Evolutionary conservation across 139 green algal species (phyloP).

Genomic region (Micromonas commoda): DNA sequence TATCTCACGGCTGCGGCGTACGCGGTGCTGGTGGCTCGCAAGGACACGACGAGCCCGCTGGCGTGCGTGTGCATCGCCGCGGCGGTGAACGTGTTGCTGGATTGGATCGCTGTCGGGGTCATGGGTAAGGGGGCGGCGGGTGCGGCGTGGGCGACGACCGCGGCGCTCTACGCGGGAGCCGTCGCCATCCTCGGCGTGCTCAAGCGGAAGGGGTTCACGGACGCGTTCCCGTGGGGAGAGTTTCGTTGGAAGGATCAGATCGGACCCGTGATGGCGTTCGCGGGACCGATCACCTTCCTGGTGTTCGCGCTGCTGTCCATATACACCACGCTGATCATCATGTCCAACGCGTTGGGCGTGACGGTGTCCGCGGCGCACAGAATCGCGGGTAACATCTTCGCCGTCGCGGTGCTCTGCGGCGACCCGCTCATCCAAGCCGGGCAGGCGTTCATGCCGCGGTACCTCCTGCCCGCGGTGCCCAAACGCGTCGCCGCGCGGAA

Average conservation of each 20-base stretch:
- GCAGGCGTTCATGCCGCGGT: background rate
- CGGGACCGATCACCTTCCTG: slow-evolving; percentile 17
- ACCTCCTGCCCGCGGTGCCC: background rate
- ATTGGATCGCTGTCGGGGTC: slow-evolving; percentile 39
- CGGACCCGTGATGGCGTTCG: slow-evolving; percentile 17
- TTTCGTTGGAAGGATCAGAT: slow-evolving; percentile 5
- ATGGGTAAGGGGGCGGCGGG: slow-evolving; percentile 17
- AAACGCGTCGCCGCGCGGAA: background rate
- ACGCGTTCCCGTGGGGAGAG: slow-evolving; percentile 33
- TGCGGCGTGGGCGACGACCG: slow-evolving; percentile 44
- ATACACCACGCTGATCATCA: slow-evolving; percentile 12
- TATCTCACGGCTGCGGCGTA: slow-evolving; percentile 6
- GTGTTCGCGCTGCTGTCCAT: background rate
- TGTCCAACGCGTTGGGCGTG: slow-evolving; percentile 1
- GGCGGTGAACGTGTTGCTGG: slow-evolving; percentile 49
- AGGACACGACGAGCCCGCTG: slow-evolving; percentile 58
- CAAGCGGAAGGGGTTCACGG: background rate
- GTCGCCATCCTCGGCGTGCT: background rate
- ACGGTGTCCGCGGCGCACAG: slow-evolving; percentile 13
- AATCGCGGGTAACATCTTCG: slow-evolving; percentile 12
- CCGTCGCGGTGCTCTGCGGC: slow-evolving; percentile 4
- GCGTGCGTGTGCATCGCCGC: slow-evolving; percentile 39
- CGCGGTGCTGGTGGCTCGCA: slow-evolving; percentile 14
- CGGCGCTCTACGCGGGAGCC: slow-evolving; percentile 43
- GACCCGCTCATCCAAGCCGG: slow-evolving; percentile 17